Evolutionary conservation across 2,329 filamentous ascomycete genomes (phyloP).

Genomic region (Immersiporthe knoxdaviesiana): DNA sequence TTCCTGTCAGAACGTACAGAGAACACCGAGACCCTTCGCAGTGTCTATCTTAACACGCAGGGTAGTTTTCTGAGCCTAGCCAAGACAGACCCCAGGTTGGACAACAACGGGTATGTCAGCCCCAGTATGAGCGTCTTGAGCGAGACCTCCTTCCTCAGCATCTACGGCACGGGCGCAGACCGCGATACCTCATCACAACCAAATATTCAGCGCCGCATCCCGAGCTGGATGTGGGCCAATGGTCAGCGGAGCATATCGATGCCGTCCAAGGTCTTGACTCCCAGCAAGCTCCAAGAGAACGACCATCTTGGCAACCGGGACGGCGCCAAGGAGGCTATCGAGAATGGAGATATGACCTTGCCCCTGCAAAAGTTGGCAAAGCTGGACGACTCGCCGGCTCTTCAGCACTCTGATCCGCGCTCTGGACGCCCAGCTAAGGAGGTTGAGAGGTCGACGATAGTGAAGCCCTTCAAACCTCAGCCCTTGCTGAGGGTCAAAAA

Average conservation of each 20-base stretch:
- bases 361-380: slow-evolving; percentile 57
- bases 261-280: slow-evolving; percentile 30
- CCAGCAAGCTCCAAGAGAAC: slow-evolving; percentile 31
- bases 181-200: slow-evolving; percentile 33
- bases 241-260: slow-evolving; percentile 43
- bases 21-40: slow-evolving; percentile 63
- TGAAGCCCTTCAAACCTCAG: slow-evolving; percentile 18
- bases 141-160: slow-evolving; percentile 68
- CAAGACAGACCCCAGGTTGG: slow-evolving; percentile 48
- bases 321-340: slow-evolving; percentile 11
- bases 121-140: slow-evolving; percentile 67
- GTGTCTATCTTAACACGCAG: slow-evolving; percentile 57
- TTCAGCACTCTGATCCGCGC: slow-evolving; percentile 31
- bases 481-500: slow-evolving; percentile 31
- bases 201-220: slow-evolving; percentile 36
- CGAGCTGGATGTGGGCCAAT: slow-evolving; percentile 55
- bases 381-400: slow-evolving; percentile 37
- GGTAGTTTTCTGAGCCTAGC: slow-evolving; percentile 56
- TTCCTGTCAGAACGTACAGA: slow-evolving; percentile 65
- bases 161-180: slow-evolving; percentile 57
- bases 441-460: slow-evolving; percentile 8
- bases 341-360: slow-evolving; percentile 39
- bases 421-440: slow-evolving; percentile 28
- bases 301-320: neutral
- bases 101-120: slow-evolving; percentile 51